phyloP scores from a whole-genome alignment of 1,284 basidiomycete genomes.

The Cutaneotrichosporon sp. region DNA sequence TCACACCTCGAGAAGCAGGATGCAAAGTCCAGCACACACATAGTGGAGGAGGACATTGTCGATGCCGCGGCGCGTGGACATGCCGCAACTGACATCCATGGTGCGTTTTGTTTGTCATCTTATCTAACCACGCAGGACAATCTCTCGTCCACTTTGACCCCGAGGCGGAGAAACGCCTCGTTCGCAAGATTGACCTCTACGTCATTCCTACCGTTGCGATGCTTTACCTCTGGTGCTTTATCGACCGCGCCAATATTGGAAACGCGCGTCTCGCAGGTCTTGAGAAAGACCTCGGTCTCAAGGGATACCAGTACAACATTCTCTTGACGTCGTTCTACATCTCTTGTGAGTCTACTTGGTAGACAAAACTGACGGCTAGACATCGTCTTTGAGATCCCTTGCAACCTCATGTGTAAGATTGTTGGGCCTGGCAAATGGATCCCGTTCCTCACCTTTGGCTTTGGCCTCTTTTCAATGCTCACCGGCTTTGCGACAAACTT shows the following conservation, averaged over 20 bases:
- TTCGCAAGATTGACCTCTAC: conserved; percentile 32
- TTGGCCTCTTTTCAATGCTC: conserved; percentile 22
- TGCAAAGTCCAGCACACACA: background rate
- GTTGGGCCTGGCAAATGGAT: conserved; percentile 24
- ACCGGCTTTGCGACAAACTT: conserved; percentile 35
- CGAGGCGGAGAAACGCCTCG: conserved; percentile 25
- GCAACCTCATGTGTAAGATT: conserved; percentile 26
- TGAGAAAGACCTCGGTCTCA: conserved; percentile 22
- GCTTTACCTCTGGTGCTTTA: conserved; percentile 27
- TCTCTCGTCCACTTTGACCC: conserved; percentile 20
- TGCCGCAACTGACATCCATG: conserved; percentile 12
- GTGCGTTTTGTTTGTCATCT: background rate
- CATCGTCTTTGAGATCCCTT: conserved; percentile 26
- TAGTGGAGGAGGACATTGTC: conserved; percentile 12
- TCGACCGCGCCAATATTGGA: conserved; percentile 28
- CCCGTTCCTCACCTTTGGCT: conserved; percentile 24
- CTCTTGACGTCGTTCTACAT: conserved; percentile 28
- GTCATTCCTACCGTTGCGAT: conserved; percentile 26
- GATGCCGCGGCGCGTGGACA: conserved; percentile 15
- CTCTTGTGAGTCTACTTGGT: conserved; percentile 14
- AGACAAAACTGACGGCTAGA: background rate
- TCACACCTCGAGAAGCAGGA: background rate
- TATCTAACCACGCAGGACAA: conserved; percentile 4
- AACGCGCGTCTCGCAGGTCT: conserved; percentile 31
- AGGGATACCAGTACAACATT: conserved; percentile 31